Conservation (phyloP, 257 asterid species). For the Plectranthus barbatus region DNA sequence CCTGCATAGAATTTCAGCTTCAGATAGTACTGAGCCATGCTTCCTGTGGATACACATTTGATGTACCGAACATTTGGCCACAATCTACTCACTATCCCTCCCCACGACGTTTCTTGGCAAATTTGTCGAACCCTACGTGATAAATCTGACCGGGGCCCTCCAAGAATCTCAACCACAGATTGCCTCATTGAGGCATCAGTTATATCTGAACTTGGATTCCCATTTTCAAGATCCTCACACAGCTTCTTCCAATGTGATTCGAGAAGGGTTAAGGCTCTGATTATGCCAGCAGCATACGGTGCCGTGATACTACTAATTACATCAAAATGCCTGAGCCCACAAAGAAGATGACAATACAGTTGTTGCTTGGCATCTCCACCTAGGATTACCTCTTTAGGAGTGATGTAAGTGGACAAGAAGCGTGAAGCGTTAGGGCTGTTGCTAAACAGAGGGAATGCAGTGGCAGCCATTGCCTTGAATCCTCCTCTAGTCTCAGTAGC, state of each 20-base stretch:
- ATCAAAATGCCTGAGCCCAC: slow-evolving; percentile 12
- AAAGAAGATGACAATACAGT: slow-evolving; percentile 21
- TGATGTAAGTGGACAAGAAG: not conserved
- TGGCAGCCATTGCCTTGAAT: slow-evolving; percentile 19
- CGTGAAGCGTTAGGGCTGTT: not conserved
- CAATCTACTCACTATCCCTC: slow-evolving; percentile 5
- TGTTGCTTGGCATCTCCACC: slow-evolving; percentile 14
- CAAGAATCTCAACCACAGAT: slow-evolving; percentile 6
- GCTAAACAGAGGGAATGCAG: slow-evolving; percentile 16
- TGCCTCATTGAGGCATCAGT: slow-evolving; percentile 5
- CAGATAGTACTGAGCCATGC: slow-evolving; percentile 10
- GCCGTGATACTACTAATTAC: not conserved
- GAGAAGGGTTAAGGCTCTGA: slow-evolving; percentile 12
- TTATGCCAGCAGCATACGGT: slow-evolving; percentile 17
- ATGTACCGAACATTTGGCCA: slow-evolving; percentile 14
- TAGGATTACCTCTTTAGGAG: slow-evolving; percentile 11
- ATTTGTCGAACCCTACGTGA: slow-evolving; percentile 4
- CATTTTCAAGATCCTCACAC: slow-evolving; percentile 14
- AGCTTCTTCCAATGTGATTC: slow-evolving; percentile 14
- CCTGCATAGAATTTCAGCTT: slow-evolving; percentile 13
- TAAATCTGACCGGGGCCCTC: slow-evolving; percentile 11
- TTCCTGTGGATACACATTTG: slow-evolving; percentile 15
- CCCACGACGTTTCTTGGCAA: slow-evolving; percentile 13
- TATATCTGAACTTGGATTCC: slow-evolving; percentile 6
- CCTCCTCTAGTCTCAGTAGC: slow-evolving; percentile 17